Conservation (phyloP, 108 stramenopile genomes). For the Nannochloropsis granulata region DNA sequence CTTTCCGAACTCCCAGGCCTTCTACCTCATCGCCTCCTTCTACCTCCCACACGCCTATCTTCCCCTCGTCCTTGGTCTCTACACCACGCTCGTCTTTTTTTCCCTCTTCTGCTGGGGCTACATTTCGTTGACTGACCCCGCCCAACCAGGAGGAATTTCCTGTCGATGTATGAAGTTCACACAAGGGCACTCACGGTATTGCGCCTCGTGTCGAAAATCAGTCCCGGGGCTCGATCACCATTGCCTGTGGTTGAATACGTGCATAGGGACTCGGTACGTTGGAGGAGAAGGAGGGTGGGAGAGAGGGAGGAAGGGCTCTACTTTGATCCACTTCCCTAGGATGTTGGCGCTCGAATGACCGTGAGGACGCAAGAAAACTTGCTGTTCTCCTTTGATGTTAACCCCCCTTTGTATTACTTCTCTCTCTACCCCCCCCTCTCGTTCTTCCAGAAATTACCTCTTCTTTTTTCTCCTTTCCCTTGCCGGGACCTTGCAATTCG, state of each 20-base stretch:
- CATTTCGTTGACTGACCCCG: neutral
- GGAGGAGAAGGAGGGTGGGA: neutral
- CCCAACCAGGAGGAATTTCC: conserved; percentile 1
- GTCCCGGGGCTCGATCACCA: conserved; percentile 26
- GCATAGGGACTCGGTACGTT: neutral
- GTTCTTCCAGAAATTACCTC: neutral
- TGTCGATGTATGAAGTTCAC: neutral
- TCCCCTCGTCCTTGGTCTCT: neutral
- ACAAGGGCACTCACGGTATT: conserved; percentile 3
- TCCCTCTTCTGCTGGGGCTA: neutral
- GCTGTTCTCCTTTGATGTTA: no score
- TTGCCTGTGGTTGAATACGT: conserved; percentile 17
- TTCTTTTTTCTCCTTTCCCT: neutral
- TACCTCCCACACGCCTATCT: neutral
- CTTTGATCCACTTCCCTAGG: no score
- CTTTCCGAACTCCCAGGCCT: neutral
- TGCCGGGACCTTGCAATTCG: neutral
- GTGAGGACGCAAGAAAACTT: no score
- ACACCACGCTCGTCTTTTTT: neutral
- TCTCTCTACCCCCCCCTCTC: neutral
- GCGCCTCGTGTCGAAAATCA: conserved; percentile 10
- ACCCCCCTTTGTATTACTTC: no score
- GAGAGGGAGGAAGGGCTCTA: neutral
- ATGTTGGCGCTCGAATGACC: no score
- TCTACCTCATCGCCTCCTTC: neutral